These are phyloP conservation scores for Solanum lycopersicoides DNA, from an alignment of 257 asterid species.

Conservation along the genomic window DNA sequence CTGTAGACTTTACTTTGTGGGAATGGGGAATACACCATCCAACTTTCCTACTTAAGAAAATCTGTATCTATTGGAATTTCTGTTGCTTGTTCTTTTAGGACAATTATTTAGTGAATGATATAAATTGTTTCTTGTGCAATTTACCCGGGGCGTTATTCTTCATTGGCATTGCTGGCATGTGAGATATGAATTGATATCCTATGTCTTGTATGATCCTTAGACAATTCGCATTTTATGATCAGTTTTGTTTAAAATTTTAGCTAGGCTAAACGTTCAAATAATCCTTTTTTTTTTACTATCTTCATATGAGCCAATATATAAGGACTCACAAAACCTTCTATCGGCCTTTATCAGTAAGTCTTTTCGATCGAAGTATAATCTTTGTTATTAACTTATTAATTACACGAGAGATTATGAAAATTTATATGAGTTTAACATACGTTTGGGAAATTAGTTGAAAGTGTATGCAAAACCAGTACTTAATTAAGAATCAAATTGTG, in stretches of 20 bases:
- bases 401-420: not conserved
- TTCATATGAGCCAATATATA: not conserved
- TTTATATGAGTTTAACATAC: not conserved
- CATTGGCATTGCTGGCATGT: no score
- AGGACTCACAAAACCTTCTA: not conserved
- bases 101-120: not conserved
- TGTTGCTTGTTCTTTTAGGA: not conserved
- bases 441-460: not conserved
- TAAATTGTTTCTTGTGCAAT: not conserved
- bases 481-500: not conserved
- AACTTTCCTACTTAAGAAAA: not conserved
- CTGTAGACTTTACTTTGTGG: not conserved
- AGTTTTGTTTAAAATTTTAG: not conserved
- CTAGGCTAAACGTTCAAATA: not conserved
- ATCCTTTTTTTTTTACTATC: not conserved
- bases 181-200: not conserved
- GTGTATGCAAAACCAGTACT: not conserved
- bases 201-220: not conserved
- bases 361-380: not conserved
- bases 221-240: not conserved
- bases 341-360: not conserved
- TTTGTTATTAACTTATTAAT: not conserved
- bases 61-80: not conserved
- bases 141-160: not conserved
- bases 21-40: not conserved